phyloP scores from a whole-genome alignment of 1,139 yeast genomes.

The Kodamaea arcana region DNA sequence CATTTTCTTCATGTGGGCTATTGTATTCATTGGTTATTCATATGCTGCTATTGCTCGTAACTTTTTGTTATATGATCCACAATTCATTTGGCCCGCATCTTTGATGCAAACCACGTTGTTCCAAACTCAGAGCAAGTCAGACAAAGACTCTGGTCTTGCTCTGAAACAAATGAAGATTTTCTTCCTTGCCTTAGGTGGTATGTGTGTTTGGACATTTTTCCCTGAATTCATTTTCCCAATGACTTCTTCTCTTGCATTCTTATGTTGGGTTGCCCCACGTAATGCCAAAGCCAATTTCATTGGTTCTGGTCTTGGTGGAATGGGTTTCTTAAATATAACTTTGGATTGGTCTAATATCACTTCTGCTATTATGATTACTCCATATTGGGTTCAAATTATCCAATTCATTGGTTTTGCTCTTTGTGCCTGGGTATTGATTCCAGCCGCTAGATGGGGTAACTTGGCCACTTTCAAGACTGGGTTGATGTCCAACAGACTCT shows the following conservation, averaged over 20 bases:
- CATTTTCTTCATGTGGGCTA: constrained; percentile 40
- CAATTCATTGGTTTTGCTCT: constrained; percentile 39
- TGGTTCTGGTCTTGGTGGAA: constrained; percentile 45
- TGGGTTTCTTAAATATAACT: constrained; percentile 40
- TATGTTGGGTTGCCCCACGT: constrained; percentile 43
- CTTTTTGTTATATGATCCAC: constrained; percentile 40
- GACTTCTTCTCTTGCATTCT: constrained; percentile 36
- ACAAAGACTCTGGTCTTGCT: constrained; percentile 17
- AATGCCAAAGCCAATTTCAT: constrained; percentile 33
- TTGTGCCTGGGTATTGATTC: constrained; percentile 42
- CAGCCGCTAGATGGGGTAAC: constrained; percentile 35
- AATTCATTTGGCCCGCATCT: constrained; percentile 44
- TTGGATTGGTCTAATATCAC: constrained; percentile 47
- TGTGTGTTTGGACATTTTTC: constrained; percentile 39
- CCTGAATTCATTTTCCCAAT: constrained; percentile 43
- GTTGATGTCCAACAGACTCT: constrained; percentile 38
- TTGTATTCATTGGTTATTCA: constrained; percentile 46
- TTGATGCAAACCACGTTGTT: constrained; percentile 45
- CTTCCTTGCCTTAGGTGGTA: constrained; percentile 22
- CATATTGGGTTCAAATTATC: constrained; percentile 43
- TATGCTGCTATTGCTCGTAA: constrained; percentile 43
- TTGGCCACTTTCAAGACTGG: constrained; percentile 25
- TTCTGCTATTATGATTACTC: constrained; percentile 39
- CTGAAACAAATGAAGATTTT: constrained; percentile 32
- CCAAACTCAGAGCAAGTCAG: constrained; percentile 27